These are phyloP conservation scores for Prunus mongolica DNA, from an alignment of 306 rosid genomes.

Conservation along the genomic window DNA sequence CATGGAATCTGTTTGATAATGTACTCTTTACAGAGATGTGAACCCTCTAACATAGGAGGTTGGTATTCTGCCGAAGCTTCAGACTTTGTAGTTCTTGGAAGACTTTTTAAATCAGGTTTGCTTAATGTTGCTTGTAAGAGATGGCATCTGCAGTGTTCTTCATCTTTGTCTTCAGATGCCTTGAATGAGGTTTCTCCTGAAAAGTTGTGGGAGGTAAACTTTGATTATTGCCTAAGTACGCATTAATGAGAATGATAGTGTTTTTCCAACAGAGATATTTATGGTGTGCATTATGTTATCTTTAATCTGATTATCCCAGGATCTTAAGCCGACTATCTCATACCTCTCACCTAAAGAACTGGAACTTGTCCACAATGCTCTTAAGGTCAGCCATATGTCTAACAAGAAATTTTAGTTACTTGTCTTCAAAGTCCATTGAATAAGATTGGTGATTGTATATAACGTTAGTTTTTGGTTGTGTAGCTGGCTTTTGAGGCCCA, in stretches of 20 bases:
- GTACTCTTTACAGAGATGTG: constrained; percentile 55
- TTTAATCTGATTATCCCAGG: constrained; percentile 50
- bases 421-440: constrained; percentile 24
- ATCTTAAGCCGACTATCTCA: constrained; percentile 78
- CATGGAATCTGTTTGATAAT: constrained; percentile 17
- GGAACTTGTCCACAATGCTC: constrained; percentile 81
- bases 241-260: constrained; percentile 23
- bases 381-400: constrained; percentile 58
- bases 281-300: constrained; percentile 24
- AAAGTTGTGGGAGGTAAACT: constrained; percentile 93
- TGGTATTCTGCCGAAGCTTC: constrained; percentile 48
- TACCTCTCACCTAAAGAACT: constrained; percentile 78
- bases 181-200: constrained; percentile 62
- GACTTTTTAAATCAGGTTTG: constrained; percentile 44
- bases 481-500: constrained; percentile 98
- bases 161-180: constrained; percentile 45
- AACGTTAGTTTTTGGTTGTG: constrained; percentile 15
- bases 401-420: constrained; percentile 18
- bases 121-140: constrained; percentile 45
- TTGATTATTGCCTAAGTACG: constrained; percentile 23
- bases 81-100: constrained; percentile 41
- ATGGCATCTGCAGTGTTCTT: constrained; percentile 51
- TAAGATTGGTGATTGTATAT: constrained; percentile 11
- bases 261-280: constrained; percentile 16
- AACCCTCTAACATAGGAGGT: constrained; percentile 44